A percentile compares a stretch with the other conserved stretches of the same genome.
phyloP scores from a whole-genome alignment of 169 alveolate genomes.

The Plasmodium blacklocki region DNA sequence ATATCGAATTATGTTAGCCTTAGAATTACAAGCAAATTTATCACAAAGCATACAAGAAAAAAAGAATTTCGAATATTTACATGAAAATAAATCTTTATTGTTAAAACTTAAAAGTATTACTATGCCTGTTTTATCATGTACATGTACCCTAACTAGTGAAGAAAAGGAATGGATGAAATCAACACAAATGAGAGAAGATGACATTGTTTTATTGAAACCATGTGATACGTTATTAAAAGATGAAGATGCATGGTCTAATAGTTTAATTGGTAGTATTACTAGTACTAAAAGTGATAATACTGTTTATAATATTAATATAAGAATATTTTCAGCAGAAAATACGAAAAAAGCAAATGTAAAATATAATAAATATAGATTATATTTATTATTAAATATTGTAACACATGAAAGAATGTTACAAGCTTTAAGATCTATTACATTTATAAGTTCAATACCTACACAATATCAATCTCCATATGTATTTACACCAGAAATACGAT shows the following conservation, averaged over 20 bases:
- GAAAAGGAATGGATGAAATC: constrained; percentile 77
- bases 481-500: constrained; percentile 74
- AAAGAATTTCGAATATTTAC: constrained; percentile 70
- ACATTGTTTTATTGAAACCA: constrained; percentile 82
- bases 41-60: constrained; percentile 76
- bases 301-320: constrained; percentile 43
- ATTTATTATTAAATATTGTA: constrained; percentile 58
- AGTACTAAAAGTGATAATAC: constrained; percentile 68
- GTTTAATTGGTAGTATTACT: constrained; percentile 54
- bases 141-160: constrained; percentile 75
- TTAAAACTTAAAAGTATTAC: constrained; percentile 71
- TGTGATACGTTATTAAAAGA: constrained; percentile 52
- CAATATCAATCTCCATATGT: constrained; percentile 74
- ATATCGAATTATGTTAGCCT: constrained; percentile 73
- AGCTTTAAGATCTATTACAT: constrained; percentile 80
- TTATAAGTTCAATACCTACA: constrained; percentile 71
- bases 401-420: constrained; percentile 83
- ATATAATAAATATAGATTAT: constrained; percentile 65
- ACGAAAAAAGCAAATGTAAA: constrained; percentile 68
- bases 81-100: constrained; percentile 70
- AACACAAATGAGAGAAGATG: constrained; percentile 82
- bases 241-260: constrained; percentile 79
- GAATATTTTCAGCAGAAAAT: constrained; percentile 75
- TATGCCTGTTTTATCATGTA: constrained; percentile 63
- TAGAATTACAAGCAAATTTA: constrained; percentile 72